Conservation (phyloP, 192 early-diverging fungal genomes). For the Chytriomyces sp. region DNA sequence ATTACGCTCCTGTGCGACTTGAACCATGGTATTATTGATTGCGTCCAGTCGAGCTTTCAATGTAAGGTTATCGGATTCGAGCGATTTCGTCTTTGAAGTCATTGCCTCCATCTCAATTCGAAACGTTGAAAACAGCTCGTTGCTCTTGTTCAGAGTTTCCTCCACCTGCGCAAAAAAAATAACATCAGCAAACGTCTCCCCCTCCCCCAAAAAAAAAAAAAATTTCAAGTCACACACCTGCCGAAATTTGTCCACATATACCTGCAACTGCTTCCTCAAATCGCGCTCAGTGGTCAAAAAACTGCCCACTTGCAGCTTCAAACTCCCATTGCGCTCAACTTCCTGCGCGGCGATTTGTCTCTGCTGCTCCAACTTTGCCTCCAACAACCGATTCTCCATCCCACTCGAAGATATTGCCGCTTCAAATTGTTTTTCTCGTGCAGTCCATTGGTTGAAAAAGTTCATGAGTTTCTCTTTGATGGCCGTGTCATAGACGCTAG, state of each 20-base stretch:
- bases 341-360: conserved; percentile 50
- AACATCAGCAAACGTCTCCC: neutral
- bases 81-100: conserved; percentile 63
- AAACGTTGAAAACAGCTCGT: conserved; percentile 67
- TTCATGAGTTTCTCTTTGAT: conserved; percentile 65
- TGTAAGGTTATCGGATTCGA: conserved; percentile 63
- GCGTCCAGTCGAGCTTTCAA: conserved; percentile 61
- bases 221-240: conserved; percentile 37
- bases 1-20: conserved; percentile 66
- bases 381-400: conserved; percentile 62
- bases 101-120: conserved; percentile 72
- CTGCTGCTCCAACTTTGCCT: conserved; percentile 61
- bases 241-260: conserved; percentile 71
- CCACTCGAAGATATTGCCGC: conserved; percentile 60
- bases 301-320: conserved; percentile 54
- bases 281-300: conserved; percentile 64
- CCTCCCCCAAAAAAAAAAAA: neutral
- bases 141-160: conserved; percentile 69
- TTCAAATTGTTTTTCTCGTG: conserved; percentile 68
- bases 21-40: conserved; percentile 64
- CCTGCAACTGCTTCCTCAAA: conserved; percentile 59
- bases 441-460: conserved; percentile 65
- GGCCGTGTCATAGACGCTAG: conserved; percentile 33
- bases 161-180: conserved; percentile 52
- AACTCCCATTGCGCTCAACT: conserved; percentile 33